A percentile compares a stretch with the other conserved stretches of the same genome.
Evolutionary conservation across 495 filamentous ascomycete genomes (phyloP).

Genomic region (Xylaria nigripes): DNA sequence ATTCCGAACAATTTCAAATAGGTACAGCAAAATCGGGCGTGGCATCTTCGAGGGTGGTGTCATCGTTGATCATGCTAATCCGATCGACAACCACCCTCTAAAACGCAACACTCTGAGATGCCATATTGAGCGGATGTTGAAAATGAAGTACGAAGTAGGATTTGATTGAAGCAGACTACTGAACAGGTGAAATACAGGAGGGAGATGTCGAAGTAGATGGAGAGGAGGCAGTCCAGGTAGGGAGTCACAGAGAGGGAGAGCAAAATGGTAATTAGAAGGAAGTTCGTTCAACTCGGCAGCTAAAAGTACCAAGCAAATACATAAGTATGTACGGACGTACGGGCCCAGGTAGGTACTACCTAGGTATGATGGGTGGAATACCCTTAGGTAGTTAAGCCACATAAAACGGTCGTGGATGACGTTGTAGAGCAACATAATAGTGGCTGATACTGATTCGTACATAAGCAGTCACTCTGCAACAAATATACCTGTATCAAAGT

Average conservation of each 20-base stretch:
- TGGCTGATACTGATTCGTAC: background rate
- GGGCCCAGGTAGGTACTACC: too few species aligned
- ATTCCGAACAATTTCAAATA: slow-evolving; percentile 14
- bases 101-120: slow-evolving; percentile 35
- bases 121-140: slow-evolving; percentile 22
- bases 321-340: too few species aligned
- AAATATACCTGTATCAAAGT: background rate
- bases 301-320: too few species aligned
- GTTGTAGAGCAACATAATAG: background rate
- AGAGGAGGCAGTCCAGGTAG: too few species aligned
- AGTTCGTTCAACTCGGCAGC: too few species aligned
- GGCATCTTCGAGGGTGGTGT: slow-evolving; percentile 40
- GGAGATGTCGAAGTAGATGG: background rate
- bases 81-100: slow-evolving; percentile 43
- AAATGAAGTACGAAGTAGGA: background rate
- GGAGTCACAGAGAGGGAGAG: too few species aligned
- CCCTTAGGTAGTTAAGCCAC: background rate
- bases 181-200: background rate
- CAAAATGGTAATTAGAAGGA: background rate
- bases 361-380: too few species aligned
- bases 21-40: slow-evolving; percentile 9
- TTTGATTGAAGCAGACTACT: background rate
- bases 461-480: background rate
- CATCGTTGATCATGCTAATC: slow-evolving; percentile 32
- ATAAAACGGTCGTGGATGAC: background rate